Evolutionary conservation across 257 asterid genomes (phyloP).

Genomic region (Ligustrum vulgare): DNA sequence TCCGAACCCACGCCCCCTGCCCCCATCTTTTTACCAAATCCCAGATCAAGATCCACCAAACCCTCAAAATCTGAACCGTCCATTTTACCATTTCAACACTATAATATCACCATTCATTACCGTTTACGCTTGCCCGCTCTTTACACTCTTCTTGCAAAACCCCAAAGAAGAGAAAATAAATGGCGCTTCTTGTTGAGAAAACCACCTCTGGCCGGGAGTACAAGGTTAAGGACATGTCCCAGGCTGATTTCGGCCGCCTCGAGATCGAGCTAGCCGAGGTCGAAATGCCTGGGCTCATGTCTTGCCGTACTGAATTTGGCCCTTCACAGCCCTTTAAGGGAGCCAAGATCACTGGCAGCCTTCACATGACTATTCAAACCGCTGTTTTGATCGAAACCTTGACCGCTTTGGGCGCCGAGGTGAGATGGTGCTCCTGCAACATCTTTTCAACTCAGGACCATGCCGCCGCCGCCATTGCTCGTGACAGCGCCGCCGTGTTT

Average conservation of each 20-base stretch:
- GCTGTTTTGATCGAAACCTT: constrained; percentile 2
- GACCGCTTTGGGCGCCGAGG: constrained; percentile 6
- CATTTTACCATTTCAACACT: neutral
- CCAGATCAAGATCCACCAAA: neutral
- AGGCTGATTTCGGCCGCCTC: neutral
- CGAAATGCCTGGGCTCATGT: constrained; percentile 2
- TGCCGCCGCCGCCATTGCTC: neutral
- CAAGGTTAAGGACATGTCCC: constrained; percentile 6
- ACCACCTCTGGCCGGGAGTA: constrained; percentile 1
- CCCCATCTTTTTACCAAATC: neutral
- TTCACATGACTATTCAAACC: constrained; percentile 3
- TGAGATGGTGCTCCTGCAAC: constrained; percentile 3
- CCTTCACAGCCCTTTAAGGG: constrained; percentile 4
- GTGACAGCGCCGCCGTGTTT: constrained; percentile 2
- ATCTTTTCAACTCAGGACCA: constrained; percentile 4
- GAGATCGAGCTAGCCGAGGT: constrained; percentile 1
- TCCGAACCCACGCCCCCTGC: neutral
- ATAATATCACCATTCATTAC: neutral
- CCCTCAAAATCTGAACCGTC: neutral
- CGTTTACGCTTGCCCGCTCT: neutral
- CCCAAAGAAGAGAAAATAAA: neutral
- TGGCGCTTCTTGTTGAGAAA: constrained; percentile 4
- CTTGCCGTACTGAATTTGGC: constrained; percentile 4
- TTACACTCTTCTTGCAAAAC: neutral
- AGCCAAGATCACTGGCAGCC: constrained; percentile 1